Percentiles rank a stretch among this genome's conserved stretches.
These are phyloP conservation scores for Blastobotrys mokoenaii DNA, from an alignment of 805 yeast genomes.

Conservation along the genomic window DNA sequence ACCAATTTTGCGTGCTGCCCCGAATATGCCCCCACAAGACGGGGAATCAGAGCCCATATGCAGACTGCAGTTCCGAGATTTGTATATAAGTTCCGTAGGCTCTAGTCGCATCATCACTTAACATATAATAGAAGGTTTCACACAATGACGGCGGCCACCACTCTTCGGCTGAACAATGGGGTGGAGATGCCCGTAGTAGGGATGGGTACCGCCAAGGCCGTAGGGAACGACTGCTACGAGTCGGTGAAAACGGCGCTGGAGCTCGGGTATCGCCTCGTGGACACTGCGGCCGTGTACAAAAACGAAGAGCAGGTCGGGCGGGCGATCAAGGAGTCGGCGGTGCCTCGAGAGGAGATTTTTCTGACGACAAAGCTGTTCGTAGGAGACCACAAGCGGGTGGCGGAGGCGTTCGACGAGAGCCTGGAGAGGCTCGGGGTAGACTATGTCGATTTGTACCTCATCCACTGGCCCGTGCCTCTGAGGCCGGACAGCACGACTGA, in stretches of 20 bases:
- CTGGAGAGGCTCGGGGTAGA: constrained; percentile 44
- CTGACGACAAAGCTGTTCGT: constrained; percentile 59
- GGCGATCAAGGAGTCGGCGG: constrained; percentile 34
- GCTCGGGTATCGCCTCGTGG: constrained; percentile 63
- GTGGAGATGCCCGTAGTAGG: constrained; percentile 56
- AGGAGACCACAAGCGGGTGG: constrained; percentile 31
- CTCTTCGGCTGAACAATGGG: constrained; percentile 46
- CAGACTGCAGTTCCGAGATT: too few relatives aligned
- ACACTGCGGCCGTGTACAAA: constrained; percentile 61
- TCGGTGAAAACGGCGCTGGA: constrained; percentile 51
- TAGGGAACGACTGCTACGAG: constrained; percentile 35
- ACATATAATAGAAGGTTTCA: background rate
- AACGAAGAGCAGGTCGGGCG: constrained; percentile 60
- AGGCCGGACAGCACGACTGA: constrained; percentile 32
- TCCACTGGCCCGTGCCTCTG: constrained; percentile 56
- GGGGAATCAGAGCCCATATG: too few relatives aligned
- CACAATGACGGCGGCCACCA: constrained; percentile 1
- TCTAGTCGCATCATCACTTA: too few relatives aligned
- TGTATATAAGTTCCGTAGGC: too few relatives aligned
- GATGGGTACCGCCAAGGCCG: constrained; percentile 56
- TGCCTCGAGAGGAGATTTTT: constrained; percentile 43
- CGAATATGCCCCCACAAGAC: too few relatives aligned
- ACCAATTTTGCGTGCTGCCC: too few relatives aligned
- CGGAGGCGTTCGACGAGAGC: constrained; percentile 41
- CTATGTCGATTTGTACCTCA: constrained; percentile 55